Conservation (phyloP, 78 protist species). For the Salpingoeca rosetta region DNA sequence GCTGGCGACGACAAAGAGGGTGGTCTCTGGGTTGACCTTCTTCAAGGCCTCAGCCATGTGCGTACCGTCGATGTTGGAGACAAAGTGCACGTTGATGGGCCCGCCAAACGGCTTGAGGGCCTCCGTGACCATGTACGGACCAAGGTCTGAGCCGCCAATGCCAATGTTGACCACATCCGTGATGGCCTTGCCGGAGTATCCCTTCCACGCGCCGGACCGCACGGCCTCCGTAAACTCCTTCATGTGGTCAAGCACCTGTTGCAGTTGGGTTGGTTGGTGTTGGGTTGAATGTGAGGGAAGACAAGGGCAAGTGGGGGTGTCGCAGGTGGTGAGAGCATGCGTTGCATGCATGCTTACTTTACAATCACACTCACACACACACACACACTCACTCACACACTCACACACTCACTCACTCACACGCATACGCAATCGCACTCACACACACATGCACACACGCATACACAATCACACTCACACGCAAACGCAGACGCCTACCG, state of each 20-base stretch:
- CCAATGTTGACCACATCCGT: constrained; percentile 87
- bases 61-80: constrained; percentile 92
- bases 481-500: background rate
- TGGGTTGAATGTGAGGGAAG: no score
- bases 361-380: background rate
- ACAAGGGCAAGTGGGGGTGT: no score
- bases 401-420: background rate
- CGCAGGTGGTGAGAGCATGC: background rate
- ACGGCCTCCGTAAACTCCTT: constrained; percentile 49
- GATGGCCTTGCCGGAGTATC: constrained; percentile 76
- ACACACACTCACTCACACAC: constrained; percentile 1
- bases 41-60: constrained; percentile 64
- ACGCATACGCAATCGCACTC: background rate
- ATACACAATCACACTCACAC: background rate
- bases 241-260: constrained; percentile 30
- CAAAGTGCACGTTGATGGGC: constrained; percentile 58
- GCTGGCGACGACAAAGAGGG: constrained; percentile 81
- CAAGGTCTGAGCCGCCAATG: constrained; percentile 93
- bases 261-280: background rate
- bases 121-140: constrained; percentile 86
- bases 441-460: background rate
- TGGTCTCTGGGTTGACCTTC: constrained; percentile 60
- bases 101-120: constrained; percentile 75
- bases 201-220: constrained; percentile 73
- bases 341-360: background rate